Percentiles rank a stretch among this genome's conserved stretches.
phyloP scores from a whole-genome alignment of 805 yeast genomes.

The Hagleromyces aurorensis region DNA sequence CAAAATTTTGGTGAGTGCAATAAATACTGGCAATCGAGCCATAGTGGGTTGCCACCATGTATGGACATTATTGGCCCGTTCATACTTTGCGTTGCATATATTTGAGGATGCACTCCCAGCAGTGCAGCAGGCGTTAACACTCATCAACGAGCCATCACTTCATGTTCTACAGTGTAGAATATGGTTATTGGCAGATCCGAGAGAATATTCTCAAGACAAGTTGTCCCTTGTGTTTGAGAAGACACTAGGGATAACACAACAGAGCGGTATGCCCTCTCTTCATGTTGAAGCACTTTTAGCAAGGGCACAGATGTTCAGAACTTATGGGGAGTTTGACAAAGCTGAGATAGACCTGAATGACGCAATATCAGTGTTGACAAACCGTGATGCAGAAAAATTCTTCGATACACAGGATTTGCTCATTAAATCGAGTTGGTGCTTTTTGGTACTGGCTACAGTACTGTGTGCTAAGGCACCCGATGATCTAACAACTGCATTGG shows the following conservation, averaged over 20 bases:
- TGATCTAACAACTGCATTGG: too few relatives aligned
- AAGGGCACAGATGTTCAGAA: conserved; percentile 20
- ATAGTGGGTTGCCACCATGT: conserved; percentile 10
- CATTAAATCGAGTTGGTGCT: too few relatives aligned
- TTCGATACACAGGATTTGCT: conserved; percentile 9
- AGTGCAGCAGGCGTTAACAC: conserved; percentile 4
- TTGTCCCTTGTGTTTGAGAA: conserved; percentile 12
- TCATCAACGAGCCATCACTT: conserved; percentile 3
- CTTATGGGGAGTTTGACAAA: conserved; percentile 7
- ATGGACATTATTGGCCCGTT: conserved; percentile 20
- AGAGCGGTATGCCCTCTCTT: conserved; percentile 6
- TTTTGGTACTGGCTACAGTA: too few relatives aligned
- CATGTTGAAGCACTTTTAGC: conserved; percentile 16
- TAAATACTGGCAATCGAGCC: conserved; percentile 9
- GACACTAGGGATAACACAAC: conserved; percentile 9
- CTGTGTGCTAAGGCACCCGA: too few relatives aligned
- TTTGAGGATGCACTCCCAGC: conserved; percentile 22
- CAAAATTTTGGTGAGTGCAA: conserved; percentile 11
- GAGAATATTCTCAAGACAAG: conserved; percentile 5
- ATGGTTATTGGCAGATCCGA: conserved; percentile 9
- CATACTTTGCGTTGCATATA: conserved; percentile 17
- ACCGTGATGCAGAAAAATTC: conserved; percentile 3
- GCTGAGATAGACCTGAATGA: conserved; percentile 11
- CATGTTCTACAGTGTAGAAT: conserved; percentile 16
- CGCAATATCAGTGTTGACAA: conserved; percentile 10